Conservation (phyloP, 176 grass and related monocot genomes). For the Bromus sterilis region DNA sequence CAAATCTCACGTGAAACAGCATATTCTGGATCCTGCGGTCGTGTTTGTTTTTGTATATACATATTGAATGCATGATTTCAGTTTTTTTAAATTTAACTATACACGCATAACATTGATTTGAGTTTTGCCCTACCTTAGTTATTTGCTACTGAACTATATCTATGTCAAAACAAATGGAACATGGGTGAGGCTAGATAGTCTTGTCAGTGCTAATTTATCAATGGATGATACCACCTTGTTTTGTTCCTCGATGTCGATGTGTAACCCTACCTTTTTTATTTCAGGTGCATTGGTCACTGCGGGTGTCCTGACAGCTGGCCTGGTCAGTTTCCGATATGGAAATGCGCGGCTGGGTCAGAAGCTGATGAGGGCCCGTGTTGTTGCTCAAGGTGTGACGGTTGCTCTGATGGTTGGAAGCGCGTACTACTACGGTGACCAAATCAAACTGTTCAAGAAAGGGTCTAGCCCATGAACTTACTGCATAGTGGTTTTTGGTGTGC, state of each 20-base stretch:
- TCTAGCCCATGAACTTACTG: conserved; percentile 31
- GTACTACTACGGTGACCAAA: conserved; percentile 79
- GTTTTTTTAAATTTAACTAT: not conserved
- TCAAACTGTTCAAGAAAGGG: conserved; percentile 65
- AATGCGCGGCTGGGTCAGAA: conserved; percentile 85
- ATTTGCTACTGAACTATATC: not conserved
- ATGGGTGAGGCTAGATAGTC: not conserved
- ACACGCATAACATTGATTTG: not conserved
- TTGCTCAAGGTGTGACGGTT: conserved; percentile 79
- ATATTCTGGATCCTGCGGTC: not conserved
- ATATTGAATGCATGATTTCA: not conserved
- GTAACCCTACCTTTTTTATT: not conserved
- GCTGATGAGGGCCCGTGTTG: conserved; percentile 80
- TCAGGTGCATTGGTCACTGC: conserved; percentile 86
- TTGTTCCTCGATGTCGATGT: not conserved
- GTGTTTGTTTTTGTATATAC: not conserved
- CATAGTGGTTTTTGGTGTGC: not conserved
- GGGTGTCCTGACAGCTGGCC: conserved; percentile 76
- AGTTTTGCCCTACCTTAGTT: not conserved
- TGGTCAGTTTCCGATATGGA: conserved; percentile 87
- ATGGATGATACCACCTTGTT: not conserved
- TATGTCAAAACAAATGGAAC: not conserved
- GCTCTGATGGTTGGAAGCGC: conserved; percentile 89
- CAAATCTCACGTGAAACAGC: not conserved
- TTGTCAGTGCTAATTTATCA: not conserved